Base-by-base conservation (phyloP, 2,329 filamentous ascomycete species). In the Nothophaeocryptopus gaeumannii region DNA sequence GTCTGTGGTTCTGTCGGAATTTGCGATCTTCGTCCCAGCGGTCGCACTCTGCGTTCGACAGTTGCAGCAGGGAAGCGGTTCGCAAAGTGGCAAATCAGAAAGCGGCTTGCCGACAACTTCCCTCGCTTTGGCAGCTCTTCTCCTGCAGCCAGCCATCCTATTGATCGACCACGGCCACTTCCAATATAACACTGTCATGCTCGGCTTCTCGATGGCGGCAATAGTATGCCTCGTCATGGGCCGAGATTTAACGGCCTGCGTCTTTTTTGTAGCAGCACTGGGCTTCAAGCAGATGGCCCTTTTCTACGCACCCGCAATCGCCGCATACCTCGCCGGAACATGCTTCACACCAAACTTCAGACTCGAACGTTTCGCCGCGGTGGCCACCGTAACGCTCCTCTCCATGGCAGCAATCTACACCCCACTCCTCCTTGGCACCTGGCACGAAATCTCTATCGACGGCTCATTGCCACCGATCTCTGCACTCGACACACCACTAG, bases 261-360 rank as follows among this genome's bases (percentile, higher is more conserved):
- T 95, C 51, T 95, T 96, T 74, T 99, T 97, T 62, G 92, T 97
- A 7, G 82, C 82, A 12, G 88, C 91, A 3, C 76, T 99, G 13
- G 89, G 89, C 5, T 99, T 96, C 77, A 99, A 99, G 76, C 93
- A 99, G 70, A 99, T 99, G 93, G 91, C 91, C 1, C 78, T 99
- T 13, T 99, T 96, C 73, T 99, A 96, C 70, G 89, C 93, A 3
- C 90, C 93, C 10, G 85, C 86, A n/a, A 84, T 97, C 50, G 97
- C 97, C 68, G 86, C 89, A 26, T 97, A 90, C 65, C 82, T 99
- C 2, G 75, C 96, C 1, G 92, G 92, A 8, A 83, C 85, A 63
- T 96, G 91, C 65, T 62, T 93, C 13, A 85, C 84, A 55, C 90
- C 90, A 1, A 76, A 77, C 11, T 71, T 91, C 61, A 84, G 85